Conservation (phyloP, 1,139 yeast genomes). For the Diutina rugosa region DNA sequence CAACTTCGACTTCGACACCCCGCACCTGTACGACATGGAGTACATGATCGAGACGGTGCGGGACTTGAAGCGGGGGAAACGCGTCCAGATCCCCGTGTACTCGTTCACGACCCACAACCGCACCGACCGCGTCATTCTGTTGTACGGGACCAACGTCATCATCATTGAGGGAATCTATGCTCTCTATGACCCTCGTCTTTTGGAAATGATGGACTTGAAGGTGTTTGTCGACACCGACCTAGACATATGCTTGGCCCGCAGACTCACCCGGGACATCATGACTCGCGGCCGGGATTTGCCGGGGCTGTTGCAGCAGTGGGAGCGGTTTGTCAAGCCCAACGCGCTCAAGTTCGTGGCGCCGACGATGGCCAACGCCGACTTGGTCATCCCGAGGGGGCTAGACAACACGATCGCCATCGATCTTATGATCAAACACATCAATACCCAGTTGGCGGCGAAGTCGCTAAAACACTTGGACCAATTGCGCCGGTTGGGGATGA, state of each 20-base stretch:
- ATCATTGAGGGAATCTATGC: conserved; percentile 89
- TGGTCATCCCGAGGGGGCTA: conserved; percentile 78
- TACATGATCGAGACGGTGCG: conserved; percentile 49
- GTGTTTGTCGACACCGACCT: conserved; percentile 89
- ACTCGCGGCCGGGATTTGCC: conserved; percentile 73
- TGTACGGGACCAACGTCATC: conserved; percentile 93
- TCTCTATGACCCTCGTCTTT: conserved; percentile 53
- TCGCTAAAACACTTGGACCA: conserved; percentile 53
- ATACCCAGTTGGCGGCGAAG: conserved; percentile 54
- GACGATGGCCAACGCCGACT: conserved; percentile 71
- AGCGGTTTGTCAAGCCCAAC: conserved; percentile 81
- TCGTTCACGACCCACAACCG: conserved; percentile 69
- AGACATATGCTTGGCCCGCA: conserved; percentile 80
- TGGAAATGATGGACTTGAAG: conserved; percentile 72
- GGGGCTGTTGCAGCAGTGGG: conserved; percentile 86
- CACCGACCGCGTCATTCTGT: conserved; percentile 52
- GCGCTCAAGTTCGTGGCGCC: conserved; percentile 68
- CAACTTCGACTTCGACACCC: conserved; percentile 79
- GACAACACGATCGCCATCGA: conserved; percentile 74
- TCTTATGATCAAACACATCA: conserved; percentile 67
- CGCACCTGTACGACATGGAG: conserved; percentile 72
- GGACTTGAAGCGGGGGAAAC: conserved; percentile 45
- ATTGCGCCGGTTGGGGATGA: conserved; percentile 40
- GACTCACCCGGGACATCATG: conserved; percentile 76
- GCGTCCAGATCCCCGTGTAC: conserved; percentile 73